Evolutionary conservation across 2,329 filamentous ascomycete species (phyloP).

Genomic region (Cryphonectria naterciae): DNA sequence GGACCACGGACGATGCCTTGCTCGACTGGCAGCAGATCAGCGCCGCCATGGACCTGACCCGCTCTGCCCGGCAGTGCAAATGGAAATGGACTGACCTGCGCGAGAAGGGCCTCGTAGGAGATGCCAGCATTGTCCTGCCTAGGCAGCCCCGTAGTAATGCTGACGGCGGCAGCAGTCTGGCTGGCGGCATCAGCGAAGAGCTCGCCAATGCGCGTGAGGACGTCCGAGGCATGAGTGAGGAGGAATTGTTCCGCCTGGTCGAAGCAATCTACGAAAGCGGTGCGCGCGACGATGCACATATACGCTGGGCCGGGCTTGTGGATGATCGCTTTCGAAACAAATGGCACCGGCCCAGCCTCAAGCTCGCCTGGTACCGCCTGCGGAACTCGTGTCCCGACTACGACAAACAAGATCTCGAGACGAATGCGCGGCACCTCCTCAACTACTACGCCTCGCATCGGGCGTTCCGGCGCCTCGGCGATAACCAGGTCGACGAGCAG

Average conservation of each 20-base stretch:
- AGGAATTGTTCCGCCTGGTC: constrained; percentile 51
- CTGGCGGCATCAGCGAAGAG: constrained; percentile 44
- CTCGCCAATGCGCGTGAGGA: constrained; percentile 49
- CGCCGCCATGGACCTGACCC: constrained; percentile 61
- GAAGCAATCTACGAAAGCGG: constrained; percentile 47
- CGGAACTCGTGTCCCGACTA: constrained; percentile 40
- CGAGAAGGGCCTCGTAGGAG: constrained; percentile 33
- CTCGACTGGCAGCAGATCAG: constrained; percentile 71
- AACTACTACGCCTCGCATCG: constrained; percentile 19
- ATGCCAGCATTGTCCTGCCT: constrained; percentile 28
- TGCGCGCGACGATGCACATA: constrained; percentile 48
- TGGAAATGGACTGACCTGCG: constrained; percentile 66
- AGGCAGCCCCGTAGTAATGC: constrained; percentile 29
- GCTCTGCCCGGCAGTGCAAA: constrained; percentile 69
- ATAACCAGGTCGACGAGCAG: constrained; percentile 20
- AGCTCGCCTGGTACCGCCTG: constrained; percentile 46
- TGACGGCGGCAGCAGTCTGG: constrained; percentile 25
- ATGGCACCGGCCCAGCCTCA: constrained; percentile 44
- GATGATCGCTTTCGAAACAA: constrained; percentile 45
- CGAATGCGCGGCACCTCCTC: constrained; percentile 43
- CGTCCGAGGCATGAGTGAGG: constrained; percentile 46
- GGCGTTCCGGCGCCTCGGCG: constrained; percentile 11
- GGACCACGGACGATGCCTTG: constrained; percentile 52
- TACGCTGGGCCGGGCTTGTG: constrained; percentile 54
- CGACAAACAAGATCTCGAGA: constrained; percentile 39